These are phyloP conservation scores for Moringa oleifera DNA, from an alignment of 345 rosid species.

Conservation along the genomic window DNA sequence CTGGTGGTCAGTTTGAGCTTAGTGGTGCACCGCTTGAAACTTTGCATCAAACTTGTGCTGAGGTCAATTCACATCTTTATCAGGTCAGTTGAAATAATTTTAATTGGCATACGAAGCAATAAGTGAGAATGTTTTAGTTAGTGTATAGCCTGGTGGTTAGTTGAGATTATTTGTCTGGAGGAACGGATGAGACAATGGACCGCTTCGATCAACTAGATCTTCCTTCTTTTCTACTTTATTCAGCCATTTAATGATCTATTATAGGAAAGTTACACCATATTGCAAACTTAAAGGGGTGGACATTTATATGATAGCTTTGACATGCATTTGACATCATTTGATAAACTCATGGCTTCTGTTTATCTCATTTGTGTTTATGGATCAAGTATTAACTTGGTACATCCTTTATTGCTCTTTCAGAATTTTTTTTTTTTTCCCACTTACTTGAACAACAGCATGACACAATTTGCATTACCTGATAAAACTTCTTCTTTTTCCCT, in stretches of 20 bases:
- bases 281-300: not conserved
- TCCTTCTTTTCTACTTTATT: not conserved
- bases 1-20: slow-evolving; percentile 98
- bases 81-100: slow-evolving; percentile 46
- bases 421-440: too few relatives aligned
- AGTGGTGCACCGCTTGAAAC: slow-evolving; percentile 99
- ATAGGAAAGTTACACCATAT: not conserved
- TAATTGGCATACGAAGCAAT: not conserved
- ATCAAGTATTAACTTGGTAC: too few relatives aligned
- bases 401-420: not conserved
- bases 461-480: not conserved
- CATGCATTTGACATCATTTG: too few relatives aligned
- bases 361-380: not conserved
- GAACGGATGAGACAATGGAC: not conserved
- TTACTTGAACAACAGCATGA: too few relatives aligned
- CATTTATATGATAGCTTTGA: not conserved
- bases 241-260: not conserved
- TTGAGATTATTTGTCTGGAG: not conserved
- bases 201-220: not conserved
- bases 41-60: slow-evolving; percentile 98
- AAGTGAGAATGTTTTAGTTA: not conserved
- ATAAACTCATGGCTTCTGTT: not conserved
- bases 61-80: slow-evolving; percentile 98
- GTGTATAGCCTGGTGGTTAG: slow-evolving; percentile 1
- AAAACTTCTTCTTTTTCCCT: not conserved